Base-by-base conservation (phyloP, 2,329 filamentous ascomycete genomes). In the Metarhizium album region DNA sequence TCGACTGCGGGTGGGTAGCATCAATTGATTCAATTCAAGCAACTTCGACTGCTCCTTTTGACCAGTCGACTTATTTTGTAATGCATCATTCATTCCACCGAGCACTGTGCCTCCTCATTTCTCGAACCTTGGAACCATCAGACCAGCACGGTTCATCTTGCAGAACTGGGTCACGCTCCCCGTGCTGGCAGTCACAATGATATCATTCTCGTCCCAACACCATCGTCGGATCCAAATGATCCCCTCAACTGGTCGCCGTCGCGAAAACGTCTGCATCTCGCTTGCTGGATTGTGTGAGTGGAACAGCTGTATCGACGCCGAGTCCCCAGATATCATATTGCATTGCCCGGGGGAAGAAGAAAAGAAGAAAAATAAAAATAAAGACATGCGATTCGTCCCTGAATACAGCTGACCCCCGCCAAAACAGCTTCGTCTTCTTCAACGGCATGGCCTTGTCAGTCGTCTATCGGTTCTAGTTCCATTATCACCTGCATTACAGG, bases 161-260 rank as follows among this genome's bases (percentile, higher is more conserved):
- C 72, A 4, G 69, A 72, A 47, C 48, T 70, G 2, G 58, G 69
- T 33, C 64, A 64, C 9, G 59, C 64, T 42, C 60, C 57, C 6
- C 70, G 70, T 53, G 62, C 64, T 3, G 53, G 53, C n/a, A 57
- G 54, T 38, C 57, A 60, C 8, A 59, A 58, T 31, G 68, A 75
- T 46, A 73, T 76, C 49, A 72, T 79, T 18, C 63, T 79, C 11
- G 67, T 78, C 8, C 76, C 76, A 1, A 66, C 67, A 0, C 76
- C 76, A 1, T 74, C 72, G 0, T 60, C 63, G 11, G 72, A 79
- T 53, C 71, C 74, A 3, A 72, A 76, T 42, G 76, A 79, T 53
- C 76, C 76, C 2, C 62, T 80, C 33, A 79, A 75, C 52, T 75
- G 75, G 75, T 67, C 55, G 2, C 57, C 54, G 42, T 53, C 57